phyloP scores from a whole-genome alignment of 345 rosid species.

The Gossypium herbaceum region DNA sequence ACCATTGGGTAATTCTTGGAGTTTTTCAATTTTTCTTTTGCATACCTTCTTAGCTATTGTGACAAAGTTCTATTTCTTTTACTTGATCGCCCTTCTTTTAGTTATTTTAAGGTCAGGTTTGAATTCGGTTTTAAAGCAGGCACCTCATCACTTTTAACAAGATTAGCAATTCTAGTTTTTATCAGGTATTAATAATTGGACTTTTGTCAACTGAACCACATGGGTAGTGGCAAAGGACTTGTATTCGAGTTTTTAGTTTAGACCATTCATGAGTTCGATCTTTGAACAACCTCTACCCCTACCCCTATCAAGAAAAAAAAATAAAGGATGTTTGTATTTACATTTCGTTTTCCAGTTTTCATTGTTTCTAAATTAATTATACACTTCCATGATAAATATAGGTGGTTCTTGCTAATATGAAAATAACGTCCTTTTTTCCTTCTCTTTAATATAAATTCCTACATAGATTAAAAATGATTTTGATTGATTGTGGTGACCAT shows the following conservation, averaged over 20 bases:
- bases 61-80: background rate
- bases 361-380: background rate
- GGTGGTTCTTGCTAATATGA: background rate
- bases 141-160: background rate
- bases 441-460: conserved; percentile 1
- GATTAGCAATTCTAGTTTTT: background rate
- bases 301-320: no score
- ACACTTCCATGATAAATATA: background rate
- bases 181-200: background rate
- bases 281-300: no score
- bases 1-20: background rate
- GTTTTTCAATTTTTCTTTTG: background rate
- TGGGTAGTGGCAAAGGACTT: no score
- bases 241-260: no score
- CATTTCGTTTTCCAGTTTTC: background rate
- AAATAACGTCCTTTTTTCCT: background rate
- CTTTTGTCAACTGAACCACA: background rate
- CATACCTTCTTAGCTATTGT: background rate
- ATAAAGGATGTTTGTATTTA: background rate
- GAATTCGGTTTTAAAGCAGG: background rate
- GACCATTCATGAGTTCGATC: no score
- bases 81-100: background rate
- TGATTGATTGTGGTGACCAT: background rate
- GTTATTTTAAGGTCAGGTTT: background rate
- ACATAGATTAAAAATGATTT: background rate